phyloP scores from a whole-genome alignment of 2,329 filamentous ascomycete genomes.

The Sporothrix variecibatus region DNA sequence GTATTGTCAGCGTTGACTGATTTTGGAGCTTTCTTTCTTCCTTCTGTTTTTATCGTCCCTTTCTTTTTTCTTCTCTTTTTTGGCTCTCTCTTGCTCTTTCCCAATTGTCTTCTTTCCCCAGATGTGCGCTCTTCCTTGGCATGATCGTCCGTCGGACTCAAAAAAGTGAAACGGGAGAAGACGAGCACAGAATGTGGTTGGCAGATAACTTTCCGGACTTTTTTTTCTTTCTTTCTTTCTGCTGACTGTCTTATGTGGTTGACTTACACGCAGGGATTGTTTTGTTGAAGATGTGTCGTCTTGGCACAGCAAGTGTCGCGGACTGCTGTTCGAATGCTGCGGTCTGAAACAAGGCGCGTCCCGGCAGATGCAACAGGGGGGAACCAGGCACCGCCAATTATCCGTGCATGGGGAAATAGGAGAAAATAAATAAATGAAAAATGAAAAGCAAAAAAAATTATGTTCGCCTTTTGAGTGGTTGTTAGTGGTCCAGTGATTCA shows the following conservation, averaged over 20 bases:
- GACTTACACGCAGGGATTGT: conserved; percentile 12
- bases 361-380: conserved; percentile 12
- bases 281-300: conserved; percentile 9
- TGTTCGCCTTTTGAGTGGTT: neutral
- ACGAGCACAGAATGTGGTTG: neutral
- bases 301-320: conserved; percentile 24
- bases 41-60: neutral
- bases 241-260: neutral
- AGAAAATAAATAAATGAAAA: neutral
- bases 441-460: neutral
- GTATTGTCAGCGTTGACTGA: neutral
- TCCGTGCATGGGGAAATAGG: neutral
- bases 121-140: conserved; percentile 11
- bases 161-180: conserved; percentile 3
- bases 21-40: neutral
- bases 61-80: neutral
- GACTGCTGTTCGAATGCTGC: neutral
- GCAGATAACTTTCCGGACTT: neutral
- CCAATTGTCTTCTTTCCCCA: neutral
- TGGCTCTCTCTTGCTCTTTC: neutral
- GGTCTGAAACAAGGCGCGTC: conserved; percentile 18
- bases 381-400: neutral
- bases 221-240: neutral
- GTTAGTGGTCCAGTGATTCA: neutral
- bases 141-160: conserved; percentile 17